phyloP scores from a whole-genome alignment of 305 asterid genomes.

The Fraxinus dipetala region DNA sequence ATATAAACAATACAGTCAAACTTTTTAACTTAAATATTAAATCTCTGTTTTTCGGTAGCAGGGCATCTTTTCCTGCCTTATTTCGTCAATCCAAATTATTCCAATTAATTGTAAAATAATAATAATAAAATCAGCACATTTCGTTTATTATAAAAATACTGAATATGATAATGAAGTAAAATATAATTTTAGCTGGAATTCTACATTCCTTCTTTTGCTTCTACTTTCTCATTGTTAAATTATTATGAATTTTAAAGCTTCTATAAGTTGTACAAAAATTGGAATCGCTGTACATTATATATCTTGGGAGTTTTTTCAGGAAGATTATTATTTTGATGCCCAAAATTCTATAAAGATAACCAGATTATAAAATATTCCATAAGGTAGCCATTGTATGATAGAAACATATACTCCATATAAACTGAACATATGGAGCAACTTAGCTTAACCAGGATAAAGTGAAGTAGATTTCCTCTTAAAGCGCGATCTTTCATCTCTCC shows the following conservation, averaged over 20 bases:
- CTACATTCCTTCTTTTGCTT: not conserved
- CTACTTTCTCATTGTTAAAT: not conserved
- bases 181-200: not conserved
- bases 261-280: not conserved
- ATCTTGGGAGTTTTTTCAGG: not conserved
- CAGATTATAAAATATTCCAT: not conserved
- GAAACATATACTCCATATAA: not conserved
- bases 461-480: not conserved
- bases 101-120: not conserved
- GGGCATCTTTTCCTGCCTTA: not conserved
- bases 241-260: not conserved
- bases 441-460: not conserved
- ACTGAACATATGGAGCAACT: not conserved
- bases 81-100: not conserved
- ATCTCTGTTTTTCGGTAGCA: not conserved
- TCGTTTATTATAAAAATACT: not conserved
- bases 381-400: not conserved
- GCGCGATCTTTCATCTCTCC: not conserved
- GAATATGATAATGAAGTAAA: not conserved
- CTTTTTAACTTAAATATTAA: not conserved
- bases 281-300: not conserved
- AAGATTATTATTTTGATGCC: not conserved
- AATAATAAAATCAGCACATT: not conserved
- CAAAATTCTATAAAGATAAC: not conserved
- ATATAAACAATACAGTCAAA: not conserved